Evolutionary conservation across 805 yeast species (phyloP), one percentile per base, ranked within the genome.

Genomic region (Hanseniaspora hatyaiensis): DNA sequence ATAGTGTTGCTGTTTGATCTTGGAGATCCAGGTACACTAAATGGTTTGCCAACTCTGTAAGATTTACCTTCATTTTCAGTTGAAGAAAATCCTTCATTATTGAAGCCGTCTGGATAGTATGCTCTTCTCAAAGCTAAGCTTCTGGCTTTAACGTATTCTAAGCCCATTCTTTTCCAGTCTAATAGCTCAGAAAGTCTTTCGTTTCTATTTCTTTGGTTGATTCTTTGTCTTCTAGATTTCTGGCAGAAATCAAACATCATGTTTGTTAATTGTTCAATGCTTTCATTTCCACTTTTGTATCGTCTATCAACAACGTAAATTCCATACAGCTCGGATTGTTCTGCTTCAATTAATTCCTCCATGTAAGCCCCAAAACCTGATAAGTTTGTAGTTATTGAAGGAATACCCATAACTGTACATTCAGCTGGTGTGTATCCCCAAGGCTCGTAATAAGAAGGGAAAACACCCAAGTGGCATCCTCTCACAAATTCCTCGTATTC

Each of bases 351-450:
- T 53, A 89, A 72, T 63, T 89, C 96, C 66, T 89, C 98, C 97
- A 89, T 89, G 68, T 89, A 89, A 55, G 97, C 94, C 42, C 98
- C 98, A 61, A 89, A 89, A 1, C 98, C 98, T 2, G 96, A 85
- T 51, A 89, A 68, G 63, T 89, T 89, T 34, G 98, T 89, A 9
- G 98, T 89, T 59, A 89, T 84, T 6, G 96, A 85, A 15, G 98
- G 98, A 51, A 92, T 94, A 49, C 98, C 98, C 98, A 89, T 89
- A 20, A 92, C 98, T 0, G 98, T 89, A 70, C 98, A 92, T 64
- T 89, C 98, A 8, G 97, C 97, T 3, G 98, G 98, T 2, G 98
- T 89, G 65, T 89, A 89, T 33, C 98, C 98, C 98, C 98, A 89
- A 3, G 98, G 98, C 67, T 89, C 98, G 62, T 89, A 89, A 67